A percentile compares a stretch with the other conserved stretches of the same genome.
Conservation (phyloP, 805 yeast genomes). For the Wickerhamiella alocasiicola region DNA sequence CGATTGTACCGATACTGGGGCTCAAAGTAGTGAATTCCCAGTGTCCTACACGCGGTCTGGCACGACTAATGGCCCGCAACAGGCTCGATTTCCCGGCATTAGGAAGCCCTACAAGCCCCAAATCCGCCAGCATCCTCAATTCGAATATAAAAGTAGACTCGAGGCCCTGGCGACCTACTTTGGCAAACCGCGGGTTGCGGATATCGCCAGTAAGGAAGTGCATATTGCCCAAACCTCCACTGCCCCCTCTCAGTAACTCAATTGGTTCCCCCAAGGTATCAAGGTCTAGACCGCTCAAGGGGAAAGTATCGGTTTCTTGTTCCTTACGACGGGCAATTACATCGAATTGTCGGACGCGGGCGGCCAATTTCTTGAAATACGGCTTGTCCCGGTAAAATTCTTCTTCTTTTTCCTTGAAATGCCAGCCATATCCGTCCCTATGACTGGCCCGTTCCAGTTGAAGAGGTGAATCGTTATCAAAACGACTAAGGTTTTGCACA, state of each 20-base stretch:
- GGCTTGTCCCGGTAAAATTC: slow-evolving; percentile 53
- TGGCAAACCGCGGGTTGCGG: slow-evolving; percentile 83
- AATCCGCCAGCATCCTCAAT: slow-evolving; percentile 76
- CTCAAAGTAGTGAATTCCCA: slow-evolving; percentile 94
- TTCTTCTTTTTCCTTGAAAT: slow-evolving; percentile 65
- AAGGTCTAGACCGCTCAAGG: slow-evolving; percentile 67
- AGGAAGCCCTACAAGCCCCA: slow-evolving; percentile 90
- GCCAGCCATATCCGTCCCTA: slow-evolving; percentile 75
- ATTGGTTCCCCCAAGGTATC: slow-evolving; percentile 53
- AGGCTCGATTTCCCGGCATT: slow-evolving; percentile 94
- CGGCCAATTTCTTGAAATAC: slow-evolving; percentile 53
- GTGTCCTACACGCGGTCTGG: slow-evolving; percentile 84
- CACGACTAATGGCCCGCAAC: slow-evolving; percentile 73
- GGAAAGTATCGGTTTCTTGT: slow-evolving; percentile 52
- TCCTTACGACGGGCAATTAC: slow-evolving; percentile 46
- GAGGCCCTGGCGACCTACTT: slow-evolving; percentile 60
- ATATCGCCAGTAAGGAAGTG: slow-evolving; percentile 75
- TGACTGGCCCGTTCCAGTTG: slow-evolving; percentile 56
- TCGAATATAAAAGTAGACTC: slow-evolving; percentile 64
- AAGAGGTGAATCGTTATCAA: slow-evolving; percentile 18
- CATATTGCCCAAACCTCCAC: slow-evolving; percentile 94
- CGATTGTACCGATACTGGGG: slow-evolving; percentile 85
- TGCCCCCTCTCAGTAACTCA: slow-evolving; percentile 67
- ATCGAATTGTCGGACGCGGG: slow-evolving; percentile 56
- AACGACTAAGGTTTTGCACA: slow-evolving; percentile 17